Percentiles rank a stretch among this genome's conserved stretches.
Evolutionary conservation across 2,329 filamentous ascomycete species (phyloP).

Genomic region (Trichophyton mentagrophytes): DNA sequence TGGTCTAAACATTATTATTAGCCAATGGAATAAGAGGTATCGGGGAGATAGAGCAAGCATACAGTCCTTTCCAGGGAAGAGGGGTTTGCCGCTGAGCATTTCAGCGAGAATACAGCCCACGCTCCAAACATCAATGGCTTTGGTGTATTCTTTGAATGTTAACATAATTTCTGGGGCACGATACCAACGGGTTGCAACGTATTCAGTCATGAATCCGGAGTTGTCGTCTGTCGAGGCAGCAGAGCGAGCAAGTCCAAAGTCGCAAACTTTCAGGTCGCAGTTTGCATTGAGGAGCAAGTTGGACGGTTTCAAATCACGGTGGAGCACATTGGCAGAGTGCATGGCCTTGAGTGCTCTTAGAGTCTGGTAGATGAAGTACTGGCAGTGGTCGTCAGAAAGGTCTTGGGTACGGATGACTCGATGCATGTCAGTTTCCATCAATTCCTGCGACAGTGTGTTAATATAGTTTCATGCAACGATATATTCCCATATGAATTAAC

Average conservation of each 20-base stretch:
- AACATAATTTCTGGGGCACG: slow-evolving; percentile 99
- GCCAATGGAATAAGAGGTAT: not conserved
- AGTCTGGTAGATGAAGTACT: slow-evolving; percentile 99
- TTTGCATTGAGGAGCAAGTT: slow-evolving; percentile 96
- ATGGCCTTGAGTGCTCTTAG: slow-evolving; percentile 95
- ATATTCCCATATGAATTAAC: not conserved
- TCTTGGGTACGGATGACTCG: slow-evolving; percentile 97
- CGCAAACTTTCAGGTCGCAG: slow-evolving; percentile 97
- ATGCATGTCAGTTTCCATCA: slow-evolving; percentile 99
- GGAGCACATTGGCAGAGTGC: slow-evolving; percentile 97
- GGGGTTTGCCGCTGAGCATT: slow-evolving; percentile 95
- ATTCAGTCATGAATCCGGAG: slow-evolving; percentile 99
- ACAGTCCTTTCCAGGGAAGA: slow-evolving; percentile 99
- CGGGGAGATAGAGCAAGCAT: slow-evolving; percentile 30
- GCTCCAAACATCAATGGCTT: slow-evolving; percentile 98
- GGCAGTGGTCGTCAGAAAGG: slow-evolving; percentile 96
- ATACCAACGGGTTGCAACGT: slow-evolving; percentile 97
- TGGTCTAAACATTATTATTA: slow-evolving; percentile 50
- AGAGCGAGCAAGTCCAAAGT: slow-evolving; percentile 90
- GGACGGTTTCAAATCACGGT: slow-evolving; percentile 93
- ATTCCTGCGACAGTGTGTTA: slow-evolving; percentile 46
- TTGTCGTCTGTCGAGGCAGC: slow-evolving; percentile 97
- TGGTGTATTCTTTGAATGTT: slow-evolving; percentile 99
- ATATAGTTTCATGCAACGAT: slow-evolving; percentile 11
- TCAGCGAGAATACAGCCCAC: slow-evolving; percentile 96